Evolutionary conservation across 2,329 filamentous ascomycete genomes (phyloP), one percentile per base, ranked within the genome.

Genomic region (Fusarium bulbicola): DNA sequence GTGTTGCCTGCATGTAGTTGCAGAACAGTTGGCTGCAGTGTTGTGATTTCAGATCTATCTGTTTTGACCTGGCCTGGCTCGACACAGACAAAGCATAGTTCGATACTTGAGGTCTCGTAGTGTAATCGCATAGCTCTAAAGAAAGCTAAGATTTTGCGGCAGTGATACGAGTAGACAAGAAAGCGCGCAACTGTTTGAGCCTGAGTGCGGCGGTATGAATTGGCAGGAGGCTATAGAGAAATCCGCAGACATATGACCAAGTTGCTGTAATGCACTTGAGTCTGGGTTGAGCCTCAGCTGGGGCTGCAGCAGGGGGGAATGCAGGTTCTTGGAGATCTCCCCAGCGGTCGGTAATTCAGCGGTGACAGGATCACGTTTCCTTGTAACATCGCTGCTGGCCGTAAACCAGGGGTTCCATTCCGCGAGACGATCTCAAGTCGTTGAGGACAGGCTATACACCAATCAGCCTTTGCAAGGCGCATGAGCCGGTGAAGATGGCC

Each of bases 381-480:
- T 62, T 66, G 68, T 50, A 50, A 49, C 34, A 28, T 56, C 24
- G 57, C 40, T 58, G 49, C 47, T 70, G 49, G 52, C 52, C 43
- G 46, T 43, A 37, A 62, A 50, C 36, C 63, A 74, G 67, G 73
- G 75, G 63, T 58, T 28, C 30, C 18, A 40, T 68, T 53, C 58
- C 45, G 49, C 52, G 32, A 70, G 66, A 57, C 56, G 70, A 75
- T 69, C 74, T 72, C 75, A 76, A 66, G 57, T 58, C 64, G 32
- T 53, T 70, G 69, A 73, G 64, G 70, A 59, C 54, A 45, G 53
- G 49, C 47, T 52, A 58, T 54, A 68, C 60, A 59, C 76, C 76
- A 76, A 77, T 77, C 73, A 74, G 66, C 65, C 68, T 66, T 40
- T 57, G 62, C 58, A 49, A 64, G 66, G 68, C 54, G 49, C 42